Conservation (phyloP, 106 monocot genomes). For the Dendrobium huoshanense region DNA sequence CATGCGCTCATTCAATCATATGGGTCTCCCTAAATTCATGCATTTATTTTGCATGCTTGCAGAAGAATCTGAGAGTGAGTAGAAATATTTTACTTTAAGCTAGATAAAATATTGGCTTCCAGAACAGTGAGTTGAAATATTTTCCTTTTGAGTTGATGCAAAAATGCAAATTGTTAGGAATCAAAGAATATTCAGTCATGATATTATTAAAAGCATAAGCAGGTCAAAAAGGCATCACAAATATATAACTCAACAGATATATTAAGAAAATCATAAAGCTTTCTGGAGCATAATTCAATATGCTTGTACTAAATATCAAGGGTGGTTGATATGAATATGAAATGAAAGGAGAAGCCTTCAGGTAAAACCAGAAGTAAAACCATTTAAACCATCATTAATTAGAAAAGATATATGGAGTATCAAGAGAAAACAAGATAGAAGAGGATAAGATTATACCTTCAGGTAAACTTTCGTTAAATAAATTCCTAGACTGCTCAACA, state of each 20-base stretch:
- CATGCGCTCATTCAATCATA: not conserved
- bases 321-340: not conserved
- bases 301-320: not conserved
- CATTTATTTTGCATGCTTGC: not conserved
- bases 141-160: not conserved
- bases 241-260: not conserved
- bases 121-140: not conserved
- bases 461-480: slow-evolving; percentile 36
- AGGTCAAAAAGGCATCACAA: not conserved
- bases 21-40: not conserved
- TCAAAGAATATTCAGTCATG: not conserved
- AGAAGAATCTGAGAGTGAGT: not conserved
- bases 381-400: not conserved
- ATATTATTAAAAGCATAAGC: not conserved
- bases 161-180: not conserved
- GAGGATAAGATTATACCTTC: slow-evolving; percentile 29
- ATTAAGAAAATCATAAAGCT: not conserved
- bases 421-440: not conserved
- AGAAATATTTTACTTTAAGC: not conserved
- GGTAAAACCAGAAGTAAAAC: slow-evolving; percentile 1
- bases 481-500: slow-evolving; percentile 32
- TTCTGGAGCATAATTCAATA: not conserved
- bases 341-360: not conserved
- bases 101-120: not conserved
- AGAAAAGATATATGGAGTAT: not conserved